Evolutionary conservation across 2,329 filamentous ascomycete genomes (phyloP), one percentile per base, ranked within the genome.

Genomic region (Periconia sp.): DNA sequence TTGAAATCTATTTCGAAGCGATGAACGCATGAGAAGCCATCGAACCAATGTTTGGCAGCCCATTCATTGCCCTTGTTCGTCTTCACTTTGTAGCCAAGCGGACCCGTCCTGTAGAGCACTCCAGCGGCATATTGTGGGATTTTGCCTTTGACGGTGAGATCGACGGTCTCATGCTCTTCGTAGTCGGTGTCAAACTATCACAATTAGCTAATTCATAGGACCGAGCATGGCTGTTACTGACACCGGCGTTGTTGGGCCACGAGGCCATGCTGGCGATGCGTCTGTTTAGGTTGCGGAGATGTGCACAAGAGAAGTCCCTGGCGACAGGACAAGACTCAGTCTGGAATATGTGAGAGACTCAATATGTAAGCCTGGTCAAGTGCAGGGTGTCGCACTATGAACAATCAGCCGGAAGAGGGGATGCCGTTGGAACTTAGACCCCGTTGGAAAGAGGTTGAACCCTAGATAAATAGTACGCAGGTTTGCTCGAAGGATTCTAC

Each of bases 41-140:
- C 89, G 54, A 94, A 94, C 89, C 89, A 94, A 65, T 94, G 88
- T 1, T 78, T 81, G 10, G 85, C 75, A 22, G 77, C 73, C 57
- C 85, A 84, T 0, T 76, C 80, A 11, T 69, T 71, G n/a, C 83
- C 82, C 3, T 76, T 75, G 2, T 80, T 69, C 1, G 82, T 83
- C n/a, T 84, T 75, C 3, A 90, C 70, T 25, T 79, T 78, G 63
- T 80, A 82, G 19, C 80, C 77, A 1, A 88, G 87, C 0, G 88
- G 87, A 0, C 89, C 89, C 0, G 86, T 91, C 17, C 89, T 80
- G 66, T 86, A 92, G 1, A 94, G 76, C 1, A 80, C 76, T 1
- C 89, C 89, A 2, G 86, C 83, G 3, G 83, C 83, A 75, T 87
- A 92, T 1, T 74, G 45, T 1, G 89, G 89, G 36, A 94, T 89